These are phyloP conservation scores for Lachancea waltii DNA, from an alignment of 805 yeast species.

Conservation along the genomic window DNA sequence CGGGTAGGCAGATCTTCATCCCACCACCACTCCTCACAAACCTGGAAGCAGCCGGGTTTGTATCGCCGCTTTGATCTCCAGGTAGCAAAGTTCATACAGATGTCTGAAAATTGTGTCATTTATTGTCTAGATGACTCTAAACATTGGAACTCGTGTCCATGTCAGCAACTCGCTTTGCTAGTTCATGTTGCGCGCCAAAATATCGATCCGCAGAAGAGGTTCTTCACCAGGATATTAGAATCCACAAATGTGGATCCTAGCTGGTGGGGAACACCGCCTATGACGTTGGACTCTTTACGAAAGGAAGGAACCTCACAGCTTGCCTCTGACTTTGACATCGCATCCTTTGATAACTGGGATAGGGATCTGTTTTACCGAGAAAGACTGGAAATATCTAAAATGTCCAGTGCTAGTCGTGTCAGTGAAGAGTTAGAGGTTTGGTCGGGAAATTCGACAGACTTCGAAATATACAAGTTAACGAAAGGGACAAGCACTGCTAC, in stretches of 20 bases:
- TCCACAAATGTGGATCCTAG: conserved; percentile 14
- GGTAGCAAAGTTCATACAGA: conserved; percentile 62
- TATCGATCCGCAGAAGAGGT: conserved; percentile 14
- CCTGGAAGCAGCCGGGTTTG: conserved; percentile 53
- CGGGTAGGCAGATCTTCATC: conserved; percentile 10
- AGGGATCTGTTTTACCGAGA: conserved; percentile 65
- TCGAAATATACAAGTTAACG: conserved; percentile 34
- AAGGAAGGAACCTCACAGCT: conserved; percentile 17
- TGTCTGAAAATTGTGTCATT: conserved; percentile 68
- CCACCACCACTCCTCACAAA: conserved; percentile 1
- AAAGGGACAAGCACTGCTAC: too few species aligned
- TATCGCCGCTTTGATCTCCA: conserved; percentile 83
- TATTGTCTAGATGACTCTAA: conserved; percentile 48
- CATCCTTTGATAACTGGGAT: conserved; percentile 54
- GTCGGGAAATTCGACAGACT: conserved; percentile 81
- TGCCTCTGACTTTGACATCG: conserved; percentile 35
- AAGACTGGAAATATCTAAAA: conserved; percentile 71
- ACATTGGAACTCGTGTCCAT: conserved; percentile 17
- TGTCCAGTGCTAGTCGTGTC: conserved; percentile 73
- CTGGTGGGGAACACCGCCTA: conserved; percentile 25
- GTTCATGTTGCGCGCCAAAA: conserved; percentile 39
- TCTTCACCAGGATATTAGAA: conserved; percentile 10
- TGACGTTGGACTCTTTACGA: conserved; percentile 11
- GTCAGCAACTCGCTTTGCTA: conserved; percentile 32
- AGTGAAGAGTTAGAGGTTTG: conserved; percentile 44